Base-by-base conservation (phyloP, 306 rosid species). In the Dicorynia guianensis region DNA sequence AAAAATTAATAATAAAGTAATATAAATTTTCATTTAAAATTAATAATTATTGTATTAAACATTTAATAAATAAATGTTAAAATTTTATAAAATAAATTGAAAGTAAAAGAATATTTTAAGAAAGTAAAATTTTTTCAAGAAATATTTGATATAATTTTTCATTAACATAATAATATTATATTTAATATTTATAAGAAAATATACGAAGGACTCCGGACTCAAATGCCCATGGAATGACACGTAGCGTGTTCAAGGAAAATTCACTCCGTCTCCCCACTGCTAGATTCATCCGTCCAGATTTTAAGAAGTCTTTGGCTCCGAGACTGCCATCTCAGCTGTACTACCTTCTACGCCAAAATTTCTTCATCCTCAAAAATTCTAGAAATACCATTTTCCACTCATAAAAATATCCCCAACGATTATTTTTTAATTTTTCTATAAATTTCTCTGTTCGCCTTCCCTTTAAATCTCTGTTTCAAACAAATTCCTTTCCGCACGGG, bases 321-420 rank as follows among this genome's bases (percentile, higher is more conserved):
- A 78, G 18, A 19, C 42, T 59, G 90, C 87, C 93, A 91, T 80
- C 78, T 87, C 90, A 85, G 89, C 89, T 69, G 6, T 47, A 14
- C 15, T 18, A 1, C 40, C 35, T 67, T 60, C 55, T 65, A 69
- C 83, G 63, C 81, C 88, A 82, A 75, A 88, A 52, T 57, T 84
- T 80, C 78, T 62, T 72, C 80, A 58, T 30, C 90, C 88, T 62
- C 75, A 88, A 17, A 76, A 79, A 11, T 67, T 77, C 44, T 5
- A 30, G 71, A 59, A 46, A 55, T 49, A 50, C 75, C 25, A 53
- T 65, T 70, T 82, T 68, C 67, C 10, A 66, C 84, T 72, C 44
- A 55, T 3, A 53, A 77, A 80, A 9, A 56, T 70, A 38, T 36
- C 15, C 11, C 17, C 7, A 3, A 5, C 1, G 14, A 30, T 19